Percentiles rank a stretch among this genome's conserved stretches.
Conservation (phyloP, 768 basidiomycete species). For the Suillus americanus region DNA sequence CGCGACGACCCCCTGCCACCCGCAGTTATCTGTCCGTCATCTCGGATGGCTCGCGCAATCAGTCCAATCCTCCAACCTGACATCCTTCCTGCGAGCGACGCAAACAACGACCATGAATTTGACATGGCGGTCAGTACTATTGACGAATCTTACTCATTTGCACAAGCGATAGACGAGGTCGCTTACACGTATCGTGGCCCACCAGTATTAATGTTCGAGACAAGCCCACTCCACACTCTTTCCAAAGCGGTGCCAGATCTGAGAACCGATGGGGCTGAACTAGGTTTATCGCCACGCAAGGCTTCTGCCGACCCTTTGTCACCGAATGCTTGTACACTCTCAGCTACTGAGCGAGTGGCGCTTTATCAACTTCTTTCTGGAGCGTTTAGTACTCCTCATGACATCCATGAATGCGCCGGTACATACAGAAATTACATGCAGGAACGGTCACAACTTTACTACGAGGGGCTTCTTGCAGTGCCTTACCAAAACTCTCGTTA, state of each 20-base stretch:
- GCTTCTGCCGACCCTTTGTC: slow-evolving; percentile 4
- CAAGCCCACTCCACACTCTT: slow-evolving; percentile 1
- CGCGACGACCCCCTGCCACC: slow-evolving; percentile 4
- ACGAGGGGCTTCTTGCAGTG: slow-evolving; percentile 37
- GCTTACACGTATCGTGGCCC: slow-evolving; percentile 28
- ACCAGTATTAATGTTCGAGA: slow-evolving; percentile 26
- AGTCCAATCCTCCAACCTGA: slow-evolving; percentile 26
- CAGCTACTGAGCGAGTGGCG: slow-evolving; percentile 45
- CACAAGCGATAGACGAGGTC: slow-evolving; percentile 28
- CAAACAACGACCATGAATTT: slow-evolving; percentile 14
- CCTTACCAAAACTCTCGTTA: slow-evolving; percentile 16
- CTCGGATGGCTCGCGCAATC: slow-evolving; percentile 18
- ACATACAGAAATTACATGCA: slow-evolving; percentile 54
- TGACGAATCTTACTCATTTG: slow-evolving; percentile 28
- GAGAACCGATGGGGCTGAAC: background rate
- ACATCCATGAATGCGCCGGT: slow-evolving; percentile 51
- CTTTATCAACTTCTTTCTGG: slow-evolving; percentile 52
- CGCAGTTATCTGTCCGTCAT: slow-evolving; percentile 11
- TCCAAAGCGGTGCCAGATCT: slow-evolving; percentile 6
- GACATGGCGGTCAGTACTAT: slow-evolving; percentile 19
- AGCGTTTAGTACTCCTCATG: slow-evolving; percentile 44
- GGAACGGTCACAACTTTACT: slow-evolving; percentile 45
- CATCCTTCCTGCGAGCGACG: slow-evolving; percentile 4
- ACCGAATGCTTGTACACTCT: slow-evolving; percentile 26
- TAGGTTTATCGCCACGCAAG: slow-evolving; percentile 6